phyloP scores from a whole-genome alignment of 495 filamentous ascomycete species.

The Hypoxylon fuscum region DNA sequence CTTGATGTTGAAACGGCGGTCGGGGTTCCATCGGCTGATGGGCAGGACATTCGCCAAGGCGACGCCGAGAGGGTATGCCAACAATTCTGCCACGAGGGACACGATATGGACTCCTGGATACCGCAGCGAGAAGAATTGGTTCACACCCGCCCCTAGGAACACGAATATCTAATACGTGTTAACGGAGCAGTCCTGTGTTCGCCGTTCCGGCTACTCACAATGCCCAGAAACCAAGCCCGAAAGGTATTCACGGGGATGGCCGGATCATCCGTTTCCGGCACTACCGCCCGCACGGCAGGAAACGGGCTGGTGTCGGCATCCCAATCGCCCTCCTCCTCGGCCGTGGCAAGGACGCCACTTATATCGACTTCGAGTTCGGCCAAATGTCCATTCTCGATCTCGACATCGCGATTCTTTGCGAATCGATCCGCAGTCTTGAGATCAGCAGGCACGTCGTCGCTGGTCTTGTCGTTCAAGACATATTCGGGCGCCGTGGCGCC shows the following conservation, averaged over 20 bases:
- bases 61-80: slow-evolving; percentile 41
- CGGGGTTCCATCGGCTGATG: slow-evolving; percentile 47
- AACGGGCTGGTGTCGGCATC: slow-evolving; percentile 48
- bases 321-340: slow-evolving; percentile 50
- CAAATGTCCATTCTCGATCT: slow-evolving; percentile 44
- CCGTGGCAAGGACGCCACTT: slow-evolving; percentile 37
- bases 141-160: slow-evolving; percentile 41
- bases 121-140: slow-evolving; percentile 43
- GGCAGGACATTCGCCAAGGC: slow-evolving; percentile 36
- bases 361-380: slow-evolving; percentile 47
- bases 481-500: slow-evolving; percentile 1
- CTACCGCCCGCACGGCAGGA: slow-evolving; percentile 52
- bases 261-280: slow-evolving; percentile 46
- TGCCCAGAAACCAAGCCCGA: slow-evolving; percentile 44
- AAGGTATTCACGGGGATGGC: slow-evolving; percentile 43
- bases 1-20: slow-evolving; percentile 51
- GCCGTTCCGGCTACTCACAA: slow-evolving; percentile 24
- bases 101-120: slow-evolving; percentile 43
- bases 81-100: slow-evolving; percentile 37
- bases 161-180: slow-evolving; percentile 32
- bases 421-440: slow-evolving; percentile 6
- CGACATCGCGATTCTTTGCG: slow-evolving; percentile 18
- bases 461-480: slow-evolving; percentile 8
- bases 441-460: slow-evolving; percentile 10
- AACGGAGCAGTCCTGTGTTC: not conserved